Conservation (phyloP, 257 asterid genomes). For the Lantana camara region DNA sequence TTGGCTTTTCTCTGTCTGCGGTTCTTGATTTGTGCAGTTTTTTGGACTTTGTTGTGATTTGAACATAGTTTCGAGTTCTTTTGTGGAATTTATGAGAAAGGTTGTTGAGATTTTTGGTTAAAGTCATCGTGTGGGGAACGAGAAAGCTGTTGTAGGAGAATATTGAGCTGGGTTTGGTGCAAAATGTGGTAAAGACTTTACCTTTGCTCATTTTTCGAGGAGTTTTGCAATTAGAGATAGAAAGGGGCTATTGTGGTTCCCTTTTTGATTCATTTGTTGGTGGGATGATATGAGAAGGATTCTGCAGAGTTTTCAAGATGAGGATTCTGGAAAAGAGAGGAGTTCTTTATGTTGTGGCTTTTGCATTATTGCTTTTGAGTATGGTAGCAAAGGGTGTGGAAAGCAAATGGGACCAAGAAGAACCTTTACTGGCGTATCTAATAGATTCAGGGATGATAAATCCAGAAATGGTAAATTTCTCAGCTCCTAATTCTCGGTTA, state of each 20-base stretch:
- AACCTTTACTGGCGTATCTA: conserved; percentile 45
- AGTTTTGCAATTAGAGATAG: conserved; percentile 28
- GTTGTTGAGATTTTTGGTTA: conserved; percentile 22
- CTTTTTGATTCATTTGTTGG: conserved; percentile 22
- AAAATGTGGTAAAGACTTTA: conserved; percentile 41
- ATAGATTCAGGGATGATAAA: conserved; percentile 48
- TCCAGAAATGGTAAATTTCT: conserved; percentile 58
- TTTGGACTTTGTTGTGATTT: conserved; percentile 32
- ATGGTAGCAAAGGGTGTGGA: conserved; percentile 41
- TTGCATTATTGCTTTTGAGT: conserved; percentile 44
- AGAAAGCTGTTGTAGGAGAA: conserved; percentile 21
- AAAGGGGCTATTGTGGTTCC: conserved; percentile 22
- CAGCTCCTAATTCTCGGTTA: conserved; percentile 18
- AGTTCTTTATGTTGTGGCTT: conserved; percentile 39
- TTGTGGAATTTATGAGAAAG: conserved; percentile 26
- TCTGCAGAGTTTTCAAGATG: conserved; percentile 36
- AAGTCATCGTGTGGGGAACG: conserved; percentile 28
- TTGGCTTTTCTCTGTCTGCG: conserved; percentile 18
- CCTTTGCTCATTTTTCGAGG: conserved; percentile 27
- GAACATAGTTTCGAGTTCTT: conserved; percentile 22
- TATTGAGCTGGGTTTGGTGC: conserved; percentile 32
- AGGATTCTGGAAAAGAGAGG: conserved; percentile 48
- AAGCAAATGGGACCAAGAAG: conserved; percentile 44
- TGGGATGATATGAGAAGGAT: conserved; percentile 43
- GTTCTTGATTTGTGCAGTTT: conserved; percentile 22